Conservation (phyloP, 2,329 filamentous ascomycete genomes). For the Exserohilum turcica region DNA sequence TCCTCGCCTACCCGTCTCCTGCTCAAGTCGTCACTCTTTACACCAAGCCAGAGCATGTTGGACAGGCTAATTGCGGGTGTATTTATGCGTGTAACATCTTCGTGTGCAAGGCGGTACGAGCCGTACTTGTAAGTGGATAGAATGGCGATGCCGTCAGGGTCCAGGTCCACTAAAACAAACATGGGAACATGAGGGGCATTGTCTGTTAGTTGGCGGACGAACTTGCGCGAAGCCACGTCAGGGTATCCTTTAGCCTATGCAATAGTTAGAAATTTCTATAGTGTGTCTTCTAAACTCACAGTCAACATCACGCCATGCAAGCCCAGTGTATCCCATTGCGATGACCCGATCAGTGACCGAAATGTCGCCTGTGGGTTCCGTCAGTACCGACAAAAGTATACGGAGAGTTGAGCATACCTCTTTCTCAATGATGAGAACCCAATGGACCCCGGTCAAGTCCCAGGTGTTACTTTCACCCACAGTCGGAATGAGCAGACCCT, state of each 20-base stretch:
- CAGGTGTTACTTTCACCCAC: slow-evolving; percentile 57
- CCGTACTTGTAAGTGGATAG: slow-evolving; percentile 74
- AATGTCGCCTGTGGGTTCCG: slow-evolving; percentile 68
- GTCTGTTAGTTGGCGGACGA: slow-evolving; percentile 59
- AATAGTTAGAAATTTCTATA: slow-evolving; percentile 11
- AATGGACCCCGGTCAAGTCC: slow-evolving; percentile 58
- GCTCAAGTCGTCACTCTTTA: slow-evolving; percentile 48
- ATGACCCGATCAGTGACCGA: slow-evolving; percentile 64
- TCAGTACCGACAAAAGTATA: slow-evolving; percentile 20
- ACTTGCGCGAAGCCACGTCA: slow-evolving; percentile 70
- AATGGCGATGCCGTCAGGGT: slow-evolving; percentile 77
- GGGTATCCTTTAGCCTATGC: slow-evolving; percentile 79
- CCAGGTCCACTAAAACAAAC: slow-evolving; percentile 71
- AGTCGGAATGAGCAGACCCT: slow-evolving; percentile 68
- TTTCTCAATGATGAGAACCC: slow-evolving; percentile 79
- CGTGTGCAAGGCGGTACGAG: slow-evolving; percentile 66
- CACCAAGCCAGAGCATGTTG: slow-evolving; percentile 68
- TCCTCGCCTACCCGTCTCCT: slow-evolving; percentile 19
- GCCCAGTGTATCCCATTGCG: slow-evolving; percentile 58
- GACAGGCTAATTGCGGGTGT: slow-evolving; percentile 48
- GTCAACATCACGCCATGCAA: slow-evolving; percentile 71
- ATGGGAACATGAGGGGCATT: slow-evolving; percentile 54
- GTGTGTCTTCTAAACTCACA: slow-evolving; percentile 48
- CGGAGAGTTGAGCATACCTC: slow-evolving; percentile 58
- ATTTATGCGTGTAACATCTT: slow-evolving; percentile 54